These are phyloP conservation scores for Diaporthe ilicicola DNA, from an alignment of 2,329 filamentous ascomycete species.

Conservation along the genomic window DNA sequence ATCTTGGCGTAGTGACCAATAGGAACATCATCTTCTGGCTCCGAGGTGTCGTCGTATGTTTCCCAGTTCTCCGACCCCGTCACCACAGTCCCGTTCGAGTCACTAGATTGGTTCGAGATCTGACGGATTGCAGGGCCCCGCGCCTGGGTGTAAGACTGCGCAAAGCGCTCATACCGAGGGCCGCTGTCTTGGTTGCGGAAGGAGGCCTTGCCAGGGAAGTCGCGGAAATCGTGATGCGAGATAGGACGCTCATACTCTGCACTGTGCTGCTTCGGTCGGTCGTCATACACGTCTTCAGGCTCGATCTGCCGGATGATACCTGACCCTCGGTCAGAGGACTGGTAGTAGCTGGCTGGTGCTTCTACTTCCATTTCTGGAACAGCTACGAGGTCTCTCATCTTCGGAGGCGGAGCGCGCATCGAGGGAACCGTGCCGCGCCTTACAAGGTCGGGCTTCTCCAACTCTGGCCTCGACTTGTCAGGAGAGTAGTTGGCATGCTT, in stretches of 20 bases:
- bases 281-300: slow-evolving; percentile 89
- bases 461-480: slow-evolving; percentile 67
- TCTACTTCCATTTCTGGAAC: slow-evolving; percentile 62
- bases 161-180: slow-evolving; percentile 42
- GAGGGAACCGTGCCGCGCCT: slow-evolving; percentile 59
- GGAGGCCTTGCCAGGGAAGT: slow-evolving; percentile 41
- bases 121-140: slow-evolving; percentile 64
- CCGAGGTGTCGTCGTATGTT: slow-evolving; percentile 87
- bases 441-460: slow-evolving; percentile 46
- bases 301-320: slow-evolving; percentile 68
- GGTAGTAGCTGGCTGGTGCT: slow-evolving; percentile 59
- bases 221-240: slow-evolving; percentile 51
- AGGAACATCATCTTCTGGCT: slow-evolving; percentile 74
- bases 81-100: slow-evolving; percentile 61
- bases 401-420: slow-evolving; percentile 79
- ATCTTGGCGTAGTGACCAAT: slow-evolving; percentile 85
- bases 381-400: slow-evolving; percentile 82
- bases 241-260: slow-evolving; percentile 45
- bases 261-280: slow-evolving; percentile 50
- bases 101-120: slow-evolving; percentile 72
- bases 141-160: slow-evolving; percentile 49
- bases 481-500: slow-evolving; percentile 82
- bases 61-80: slow-evolving; percentile 98
- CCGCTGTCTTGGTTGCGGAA: slow-evolving; percentile 27
- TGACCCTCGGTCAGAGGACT: slow-evolving; percentile 55